Base-by-base conservation (phyloP, 2,329 filamentous ascomycete species). In the Pyricularia sp. region DNA sequence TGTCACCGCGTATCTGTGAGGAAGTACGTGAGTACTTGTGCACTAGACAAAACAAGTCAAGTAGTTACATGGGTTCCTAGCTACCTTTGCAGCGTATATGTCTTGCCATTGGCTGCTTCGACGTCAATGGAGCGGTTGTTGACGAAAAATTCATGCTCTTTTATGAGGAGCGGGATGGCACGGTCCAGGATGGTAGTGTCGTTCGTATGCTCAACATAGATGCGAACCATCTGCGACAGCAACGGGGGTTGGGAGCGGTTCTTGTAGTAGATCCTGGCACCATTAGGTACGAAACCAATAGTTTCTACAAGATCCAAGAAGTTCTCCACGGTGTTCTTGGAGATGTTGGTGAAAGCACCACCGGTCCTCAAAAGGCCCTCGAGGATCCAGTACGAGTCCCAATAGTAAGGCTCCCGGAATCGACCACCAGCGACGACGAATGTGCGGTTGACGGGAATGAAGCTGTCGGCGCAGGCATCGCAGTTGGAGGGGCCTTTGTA, bases 341-440 rank as follows among this genome's bases (percentile, higher is more conserved):
- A 85, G 70, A 91, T 89, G 42, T 85, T 77, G 7, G 84, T 84
- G 71, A 90, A 91, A 64, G 84, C 83, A 55, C 88, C 89, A 20
- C 86, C 84, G 0, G 88, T 90, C 65, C 88, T 84, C 42, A 91
- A 77, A 28, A 91, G 80, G 28, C 89, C 89, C 77, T 89, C 85
- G 65, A 91, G 73, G 66, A 90, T 89, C 88, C 87, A 90, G 78
- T 85, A 90, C 36, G 86, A 88, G 76, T 91, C 88, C 88, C 88
- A 91, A 76, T 91, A 91, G 75, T 91, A 91, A 1, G 87, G 84
- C 77, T 91, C 89, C 42, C 88, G 82, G 80, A 91, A 91, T 33
- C 89, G 86, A n/a, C 89, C 88, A 14, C 88, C 88, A 3, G 88
- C 88, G 20, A 91, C 84, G n/a, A 91, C 87, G 73, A 91, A 91